phyloP scores from a whole-genome alignment of 2,329 filamentous ascomycete species.

The Colletotrichum higginsianum region DNA sequence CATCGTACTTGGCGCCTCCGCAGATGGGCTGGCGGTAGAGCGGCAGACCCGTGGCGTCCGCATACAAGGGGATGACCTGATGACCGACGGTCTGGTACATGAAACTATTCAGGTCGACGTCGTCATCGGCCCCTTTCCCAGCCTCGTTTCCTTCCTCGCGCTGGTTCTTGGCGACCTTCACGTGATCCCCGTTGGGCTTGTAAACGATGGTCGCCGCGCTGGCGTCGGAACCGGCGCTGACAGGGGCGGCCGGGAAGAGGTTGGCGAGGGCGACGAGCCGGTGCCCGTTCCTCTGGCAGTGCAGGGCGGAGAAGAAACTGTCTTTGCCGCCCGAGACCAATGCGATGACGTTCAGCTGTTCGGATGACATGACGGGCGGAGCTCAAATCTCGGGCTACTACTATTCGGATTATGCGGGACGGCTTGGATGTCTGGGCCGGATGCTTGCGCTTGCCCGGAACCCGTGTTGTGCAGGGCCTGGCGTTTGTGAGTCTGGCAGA shows the following conservation, averaged over 20 bases:
- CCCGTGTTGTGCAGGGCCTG: slow-evolving; percentile 16
- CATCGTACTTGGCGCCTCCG: slow-evolving; percentile 79
- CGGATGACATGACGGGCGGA: slow-evolving; percentile 56
- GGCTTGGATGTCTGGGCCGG: not conserved
- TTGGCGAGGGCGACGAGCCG: slow-evolving; percentile 90
- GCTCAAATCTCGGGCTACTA: not conserved
- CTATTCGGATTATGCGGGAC: slow-evolving; percentile 2
- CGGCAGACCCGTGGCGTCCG: slow-evolving; percentile 82
- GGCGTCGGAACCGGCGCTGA: slow-evolving; percentile 32
- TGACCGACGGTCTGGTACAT: slow-evolving; percentile 99
- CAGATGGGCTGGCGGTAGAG: slow-evolving; percentile 85
- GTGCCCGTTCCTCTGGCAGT: slow-evolving; percentile 90
- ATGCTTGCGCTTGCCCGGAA: slow-evolving; percentile 6
- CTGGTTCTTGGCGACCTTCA: slow-evolving; percentile 3
- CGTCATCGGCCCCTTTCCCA: slow-evolving; percentile 41
- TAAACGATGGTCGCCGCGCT: slow-evolving; percentile 31
- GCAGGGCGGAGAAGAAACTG: slow-evolving; percentile 92
- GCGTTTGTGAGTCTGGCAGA: not conserved
- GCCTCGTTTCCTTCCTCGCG: not conserved
- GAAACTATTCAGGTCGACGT: slow-evolving; percentile 87
- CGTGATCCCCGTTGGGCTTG: slow-evolving; percentile 18
- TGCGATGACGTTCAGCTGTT: slow-evolving; percentile 83
- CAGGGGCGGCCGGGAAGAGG: slow-evolving; percentile 72
- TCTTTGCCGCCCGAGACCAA: slow-evolving; percentile 98
- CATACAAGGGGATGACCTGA: slow-evolving; percentile 87